phyloP scores from a whole-genome alignment of 2,329 filamentous ascomycete genomes.

The Epichloe gansuensis region DNA sequence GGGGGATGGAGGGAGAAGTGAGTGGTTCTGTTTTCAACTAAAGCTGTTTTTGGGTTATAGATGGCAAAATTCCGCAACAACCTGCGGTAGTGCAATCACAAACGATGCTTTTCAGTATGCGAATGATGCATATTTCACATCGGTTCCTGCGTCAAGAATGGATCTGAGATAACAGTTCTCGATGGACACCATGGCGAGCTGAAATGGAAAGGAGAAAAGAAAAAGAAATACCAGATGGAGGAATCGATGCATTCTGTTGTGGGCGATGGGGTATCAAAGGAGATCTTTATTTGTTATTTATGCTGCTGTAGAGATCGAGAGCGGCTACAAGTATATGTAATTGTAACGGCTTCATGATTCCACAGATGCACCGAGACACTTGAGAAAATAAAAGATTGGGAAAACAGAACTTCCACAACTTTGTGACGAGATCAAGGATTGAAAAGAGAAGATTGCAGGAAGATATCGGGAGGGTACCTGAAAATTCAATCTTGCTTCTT shows the following conservation, averaged over 20 bases:
- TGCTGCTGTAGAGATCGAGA: slow-evolving; percentile 12
- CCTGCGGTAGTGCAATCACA: neutral
- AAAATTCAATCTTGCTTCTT: too few species aligned
- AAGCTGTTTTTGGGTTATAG: slow-evolving; percentile 12
- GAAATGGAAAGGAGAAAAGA: slow-evolving; percentile 7
- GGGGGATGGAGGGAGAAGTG: neutral
- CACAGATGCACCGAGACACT: neutral
- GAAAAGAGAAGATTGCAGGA: too few species aligned
- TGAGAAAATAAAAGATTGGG: neutral
- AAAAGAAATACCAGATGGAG: neutral
- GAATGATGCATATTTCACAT: neutral
- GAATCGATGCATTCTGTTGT: neutral
- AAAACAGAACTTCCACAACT: neutral
- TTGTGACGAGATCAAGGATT: too few species aligned
- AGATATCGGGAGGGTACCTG: too few species aligned
- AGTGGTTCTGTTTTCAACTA: slow-evolving; percentile 10
- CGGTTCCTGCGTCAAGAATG: neutral
- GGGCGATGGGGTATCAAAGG: neutral
- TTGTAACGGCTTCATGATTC: slow-evolving; percentile 13
- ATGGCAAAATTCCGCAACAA: slow-evolving; percentile 7
- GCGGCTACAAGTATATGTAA: slow-evolving; percentile 13
- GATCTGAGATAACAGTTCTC: slow-evolving; percentile 1
- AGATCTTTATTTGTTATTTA: slow-evolving; percentile 6
- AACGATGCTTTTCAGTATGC: neutral
- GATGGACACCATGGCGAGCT: slow-evolving; percentile 5